Evolutionary conservation across 2,329 filamentous ascomycete species (phyloP).

Genomic region (Achaetomium macrosporum): DNA sequence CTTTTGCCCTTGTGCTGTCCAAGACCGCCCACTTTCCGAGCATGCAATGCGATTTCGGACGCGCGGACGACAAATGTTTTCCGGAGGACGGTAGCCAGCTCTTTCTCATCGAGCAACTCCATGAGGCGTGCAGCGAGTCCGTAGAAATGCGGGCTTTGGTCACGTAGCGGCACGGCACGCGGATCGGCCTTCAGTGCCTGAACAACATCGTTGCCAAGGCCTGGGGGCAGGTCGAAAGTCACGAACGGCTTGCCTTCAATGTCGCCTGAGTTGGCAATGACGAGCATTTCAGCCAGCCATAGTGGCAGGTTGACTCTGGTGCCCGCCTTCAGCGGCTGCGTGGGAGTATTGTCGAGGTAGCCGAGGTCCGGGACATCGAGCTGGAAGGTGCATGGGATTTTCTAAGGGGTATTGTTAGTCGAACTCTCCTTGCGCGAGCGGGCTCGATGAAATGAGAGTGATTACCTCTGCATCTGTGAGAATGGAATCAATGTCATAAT

Average conservation of each 20-base stretch:
- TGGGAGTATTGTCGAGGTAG: slow-evolving; percentile 78
- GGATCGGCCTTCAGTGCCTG: slow-evolving; percentile 90
- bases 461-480: slow-evolving; percentile 74
- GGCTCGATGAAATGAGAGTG: background rate
- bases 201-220: slow-evolving; percentile 72
- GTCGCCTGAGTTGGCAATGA: slow-evolving; percentile 52
- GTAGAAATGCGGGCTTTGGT: slow-evolving; percentile 84
- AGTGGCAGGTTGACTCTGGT: slow-evolving; percentile 79
- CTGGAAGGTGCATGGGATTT: slow-evolving; percentile 93
- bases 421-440: slow-evolving; percentile 8
- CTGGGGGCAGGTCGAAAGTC: slow-evolving; percentile 73
- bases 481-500: slow-evolving; percentile 81
- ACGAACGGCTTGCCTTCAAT: slow-evolving; percentile 53
- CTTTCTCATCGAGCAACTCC: slow-evolving; percentile 78
- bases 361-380: slow-evolving; percentile 81
- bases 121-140: slow-evolving; percentile 77
- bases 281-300: slow-evolving; percentile 93
- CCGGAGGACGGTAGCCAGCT: slow-evolving; percentile 68
- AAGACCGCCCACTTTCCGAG: slow-evolving; percentile 71
- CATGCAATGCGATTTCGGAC: slow-evolving; percentile 79
- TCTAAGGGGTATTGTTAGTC: slow-evolving; percentile 45
- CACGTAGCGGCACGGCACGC: slow-evolving; percentile 74
- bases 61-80: slow-evolving; percentile 78
- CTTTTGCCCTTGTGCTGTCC: slow-evolving; percentile 43
- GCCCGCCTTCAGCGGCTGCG: slow-evolving; percentile 66